Percentiles rank a stretch among this genome's conserved stretches.
These are phyloP conservation scores for Beauveria brongniartii DNA, from an alignment of 2,329 filamentous ascomycete genomes.

Conservation along the genomic window DNA sequence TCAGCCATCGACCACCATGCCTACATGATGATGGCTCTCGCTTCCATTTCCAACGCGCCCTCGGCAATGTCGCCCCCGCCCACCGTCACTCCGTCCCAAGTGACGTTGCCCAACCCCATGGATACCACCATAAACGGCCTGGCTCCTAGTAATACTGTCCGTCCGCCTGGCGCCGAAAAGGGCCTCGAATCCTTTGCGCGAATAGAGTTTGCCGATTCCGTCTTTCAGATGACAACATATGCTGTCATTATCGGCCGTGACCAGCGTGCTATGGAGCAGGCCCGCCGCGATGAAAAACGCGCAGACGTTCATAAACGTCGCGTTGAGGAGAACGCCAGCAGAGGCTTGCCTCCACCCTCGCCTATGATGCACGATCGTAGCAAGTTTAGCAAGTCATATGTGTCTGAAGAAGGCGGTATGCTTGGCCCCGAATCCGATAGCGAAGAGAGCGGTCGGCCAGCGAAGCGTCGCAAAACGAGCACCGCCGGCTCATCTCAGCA, in stretches of 20 bases:
- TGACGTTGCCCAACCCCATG: constrained; percentile 33
- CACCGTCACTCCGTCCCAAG: constrained; percentile 38
- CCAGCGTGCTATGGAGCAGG: constrained; percentile 48
- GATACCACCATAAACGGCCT: constrained; percentile 23
- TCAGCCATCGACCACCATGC: constrained; percentile 29
- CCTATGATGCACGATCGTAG: constrained; percentile 42
- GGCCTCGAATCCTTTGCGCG: constrained; percentile 49
- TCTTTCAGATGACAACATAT: constrained; percentile 72
- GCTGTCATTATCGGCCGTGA: constrained; percentile 67
- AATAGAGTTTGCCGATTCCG: constrained; percentile 65
- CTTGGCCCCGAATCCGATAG: constrained; percentile 54
- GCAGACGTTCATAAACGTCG: constrained; percentile 36
- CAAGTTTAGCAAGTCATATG: constrained; percentile 56
- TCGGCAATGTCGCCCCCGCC: constrained; percentile 33
- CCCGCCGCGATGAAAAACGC: constrained; percentile 42
- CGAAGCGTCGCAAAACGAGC: constrained; percentile 40
- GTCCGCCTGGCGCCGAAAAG: constrained; percentile 29
- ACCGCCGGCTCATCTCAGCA: constrained; percentile 34
- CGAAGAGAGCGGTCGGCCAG: constrained; percentile 38
- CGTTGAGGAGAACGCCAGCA: constrained; percentile 37
- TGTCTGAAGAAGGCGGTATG: constrained; percentile 64
- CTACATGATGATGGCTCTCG: constrained; percentile 39
- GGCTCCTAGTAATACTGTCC: constrained; percentile 23
- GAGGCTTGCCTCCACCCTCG: constrained; percentile 42
- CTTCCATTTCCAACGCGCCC: constrained; percentile 28